Evolutionary conservation across 2,329 filamentous ascomycete genomes (phyloP).

Genomic region (Cadophora malorum): DNA sequence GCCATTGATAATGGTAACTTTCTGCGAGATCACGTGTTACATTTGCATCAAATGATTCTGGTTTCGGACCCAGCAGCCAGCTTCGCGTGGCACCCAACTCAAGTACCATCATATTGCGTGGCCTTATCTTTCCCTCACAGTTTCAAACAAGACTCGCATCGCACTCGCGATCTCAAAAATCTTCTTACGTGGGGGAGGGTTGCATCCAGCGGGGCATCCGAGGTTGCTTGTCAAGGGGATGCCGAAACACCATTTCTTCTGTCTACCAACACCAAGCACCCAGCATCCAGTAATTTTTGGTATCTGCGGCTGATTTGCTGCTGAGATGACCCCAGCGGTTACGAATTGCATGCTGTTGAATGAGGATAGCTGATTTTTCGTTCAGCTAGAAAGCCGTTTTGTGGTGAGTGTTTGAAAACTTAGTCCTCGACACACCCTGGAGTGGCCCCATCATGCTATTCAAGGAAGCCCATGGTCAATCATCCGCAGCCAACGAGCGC

Average conservation of each 20-base stretch:
- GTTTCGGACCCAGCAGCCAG: no score
- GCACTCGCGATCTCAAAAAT: not conserved
- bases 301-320: not conserved
- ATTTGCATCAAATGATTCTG: not conserved
- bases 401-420: not conserved
- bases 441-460: not conserved
- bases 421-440: not conserved
- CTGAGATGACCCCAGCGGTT: not conserved
- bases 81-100: not conserved
- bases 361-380: not conserved
- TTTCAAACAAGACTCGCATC: not conserved
- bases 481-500: not conserved
- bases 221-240: slow-evolving; percentile 1
- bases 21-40: not conserved
- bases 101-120: not conserved
- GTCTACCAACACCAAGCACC: not conserved
- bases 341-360: not conserved
- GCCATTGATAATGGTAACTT: no score
- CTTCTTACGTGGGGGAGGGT: not conserved
- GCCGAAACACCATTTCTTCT: not conserved
- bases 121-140: not conserved
- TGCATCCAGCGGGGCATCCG: slow-evolving; percentile 9
- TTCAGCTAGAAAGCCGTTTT: not conserved
- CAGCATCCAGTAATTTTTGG: not conserved
- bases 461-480: not conserved